A percentile compares a stretch with the other conserved stretches of the same genome.
Conservation (phyloP, 768 basidiomycete genomes). For the Baorangia bicolor region DNA sequence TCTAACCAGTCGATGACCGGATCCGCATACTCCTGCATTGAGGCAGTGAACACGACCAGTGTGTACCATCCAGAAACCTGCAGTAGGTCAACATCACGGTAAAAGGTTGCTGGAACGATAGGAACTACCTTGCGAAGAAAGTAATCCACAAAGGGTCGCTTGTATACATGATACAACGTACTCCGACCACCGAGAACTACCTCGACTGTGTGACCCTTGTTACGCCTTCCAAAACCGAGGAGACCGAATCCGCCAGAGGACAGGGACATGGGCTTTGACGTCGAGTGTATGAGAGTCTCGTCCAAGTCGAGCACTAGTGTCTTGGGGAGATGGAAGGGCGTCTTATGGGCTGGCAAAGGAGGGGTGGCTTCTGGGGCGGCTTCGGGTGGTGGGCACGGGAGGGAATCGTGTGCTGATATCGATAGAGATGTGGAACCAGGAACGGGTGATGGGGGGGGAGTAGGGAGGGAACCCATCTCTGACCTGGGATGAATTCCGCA, state of each 20-base stretch:
- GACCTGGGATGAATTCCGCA: conserved; percentile 10
- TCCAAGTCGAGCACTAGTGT: conserved; percentile 97
- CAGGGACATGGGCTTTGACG: conserved; percentile 69
- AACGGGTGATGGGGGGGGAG: conserved; percentile 25
- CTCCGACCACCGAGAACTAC: conserved; percentile 86
- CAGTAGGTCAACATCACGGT: conserved; percentile 5
- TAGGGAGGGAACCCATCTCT: conserved; percentile 22
- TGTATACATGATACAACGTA: conserved; percentile 97
- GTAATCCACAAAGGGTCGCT: conserved; percentile 95
- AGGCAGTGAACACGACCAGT: conserved; percentile 97
- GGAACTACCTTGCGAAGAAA: conserved; percentile 80
- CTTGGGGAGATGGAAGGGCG: conserved; percentile 82
- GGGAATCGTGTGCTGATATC: conserved; percentile 9
- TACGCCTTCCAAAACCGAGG: conserved; percentile 57
- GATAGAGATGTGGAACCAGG: conserved; percentile 10
- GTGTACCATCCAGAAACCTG: conserved; percentile 99
- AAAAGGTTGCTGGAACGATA: not conserved
- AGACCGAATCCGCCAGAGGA: conserved; percentile 53
- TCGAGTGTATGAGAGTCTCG: conserved; percentile 98
- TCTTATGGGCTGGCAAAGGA: conserved; percentile 48
- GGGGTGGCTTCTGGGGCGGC: conserved; percentile 50
- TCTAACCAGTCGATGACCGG: conserved; percentile 99
- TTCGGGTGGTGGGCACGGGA: conserved; percentile 19
- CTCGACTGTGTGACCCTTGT: conserved; percentile 85
- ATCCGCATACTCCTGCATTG: conserved; percentile 99